Base-by-base conservation (phyloP, 495 filamentous ascomycete genomes). In the Trypethelium eluteriae region DNA sequence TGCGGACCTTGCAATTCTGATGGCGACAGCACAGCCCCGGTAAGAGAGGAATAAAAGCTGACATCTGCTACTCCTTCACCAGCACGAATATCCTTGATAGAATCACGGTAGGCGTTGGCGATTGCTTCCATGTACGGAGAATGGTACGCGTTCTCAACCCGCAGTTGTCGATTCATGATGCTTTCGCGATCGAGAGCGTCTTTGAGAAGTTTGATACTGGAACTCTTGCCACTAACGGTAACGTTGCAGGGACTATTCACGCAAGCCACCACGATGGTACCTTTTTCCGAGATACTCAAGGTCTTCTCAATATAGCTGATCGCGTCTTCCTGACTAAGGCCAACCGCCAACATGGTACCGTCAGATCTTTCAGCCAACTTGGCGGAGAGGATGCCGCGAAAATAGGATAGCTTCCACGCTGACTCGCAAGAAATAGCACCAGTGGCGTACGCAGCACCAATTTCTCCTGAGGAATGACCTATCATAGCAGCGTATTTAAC, bases 381-480 rank as follows among this genome's bases (percentile, higher is more conserved):
- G 10, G 59, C 38, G 11, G 32, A 18, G 35, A 39, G 50, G 53
- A 65, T 25, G 1, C 79, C 80, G 2, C 81, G 70, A 57, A 75
- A 78, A 49, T 78, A 82, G 4, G 78, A 77, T 34, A 76, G 41
- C 1, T 68, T 69, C n/a, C 77, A 78, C 0, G 80, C 84, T 73
- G 76, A 81, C 70, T 65, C 68, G 11, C 76, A 71, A 0, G 78
- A 78, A 5, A 87, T 64, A 2, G 73, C 75, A 2, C 79, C 83
- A 9, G 82, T 77, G 18, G 84, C 83, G 71, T 86, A 88, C 0
- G 85, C 85, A 14, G 85, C 84, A 3, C 78, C 84, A 44, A 89
- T 85, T 72, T 89, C 86, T 2, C 86, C 86, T 0, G 81, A 84
- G 0, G 85, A 88, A 72, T 88, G 86, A 0, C 86, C 85, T 2